phyloP scores from a whole-genome alignment of 2,329 filamentous ascomycete species.

The Arthrobotrys sinensis region DNA sequence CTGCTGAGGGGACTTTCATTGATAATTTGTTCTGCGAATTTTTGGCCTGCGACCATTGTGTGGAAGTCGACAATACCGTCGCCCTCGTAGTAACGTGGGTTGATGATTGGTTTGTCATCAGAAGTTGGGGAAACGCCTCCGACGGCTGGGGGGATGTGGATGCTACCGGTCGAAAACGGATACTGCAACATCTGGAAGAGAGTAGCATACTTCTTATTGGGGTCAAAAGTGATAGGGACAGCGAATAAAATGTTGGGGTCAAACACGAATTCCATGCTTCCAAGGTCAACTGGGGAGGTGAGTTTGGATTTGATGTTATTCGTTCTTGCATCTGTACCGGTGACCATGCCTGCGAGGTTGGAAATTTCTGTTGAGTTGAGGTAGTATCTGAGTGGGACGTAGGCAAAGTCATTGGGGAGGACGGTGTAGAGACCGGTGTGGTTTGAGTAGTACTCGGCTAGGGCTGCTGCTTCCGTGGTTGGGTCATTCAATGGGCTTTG shows the following conservation, averaged over 20 bases:
- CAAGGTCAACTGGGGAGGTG: slow-evolving; percentile 65
- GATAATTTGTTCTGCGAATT: slow-evolving; percentile 68
- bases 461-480: slow-evolving; percentile 63
- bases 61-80: slow-evolving; percentile 69
- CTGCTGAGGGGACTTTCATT: slow-evolving; percentile 65
- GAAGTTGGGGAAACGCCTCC: slow-evolving; percentile 37
- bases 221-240: slow-evolving; percentile 65
- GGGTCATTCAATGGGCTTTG: slow-evolving; percentile 68
- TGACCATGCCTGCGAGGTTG: slow-evolving; percentile 12
- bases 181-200: slow-evolving; percentile 72
- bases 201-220: slow-evolving; percentile 70
- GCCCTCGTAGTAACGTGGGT: slow-evolving; percentile 70
- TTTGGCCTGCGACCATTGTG: slow-evolving; percentile 68
- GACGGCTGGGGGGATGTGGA: slow-evolving; percentile 68
- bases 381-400: slow-evolving; percentile 67
- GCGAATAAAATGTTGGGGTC: slow-evolving; percentile 71
- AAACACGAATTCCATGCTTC: slow-evolving; percentile 71
- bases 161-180: slow-evolving; percentile 70
- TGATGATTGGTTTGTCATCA: slow-evolving; percentile 66
- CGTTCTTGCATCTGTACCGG: slow-evolving; percentile 57
- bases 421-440: slow-evolving; percentile 68
- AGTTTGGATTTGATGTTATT: slow-evolving; percentile 65
- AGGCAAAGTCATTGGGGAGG: slow-evolving; percentile 69
- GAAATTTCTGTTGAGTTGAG: slow-evolving; percentile 12
- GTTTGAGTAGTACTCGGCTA: slow-evolving; percentile 64